These are phyloP conservation scores for Populus hybrid DNA, from an alignment of 441 rosid species.

Conservation along the genomic window DNA sequence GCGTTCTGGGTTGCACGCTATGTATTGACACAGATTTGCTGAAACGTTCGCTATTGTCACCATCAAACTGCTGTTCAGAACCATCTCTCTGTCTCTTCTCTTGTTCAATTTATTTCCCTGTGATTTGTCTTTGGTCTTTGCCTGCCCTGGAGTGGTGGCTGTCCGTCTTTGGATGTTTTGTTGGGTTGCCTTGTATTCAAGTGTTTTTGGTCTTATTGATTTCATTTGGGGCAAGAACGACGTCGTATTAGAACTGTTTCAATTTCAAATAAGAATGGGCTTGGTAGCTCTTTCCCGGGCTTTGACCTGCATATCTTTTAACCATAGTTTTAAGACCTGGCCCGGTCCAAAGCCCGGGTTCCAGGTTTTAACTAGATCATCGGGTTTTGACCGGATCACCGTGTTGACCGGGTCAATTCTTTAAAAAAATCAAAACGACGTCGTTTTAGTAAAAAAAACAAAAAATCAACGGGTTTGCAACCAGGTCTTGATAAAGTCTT, in stretches of 20 bases:
- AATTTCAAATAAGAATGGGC: background rate
- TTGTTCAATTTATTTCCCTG: background rate
- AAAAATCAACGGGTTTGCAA: too few species aligned
- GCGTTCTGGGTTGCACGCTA: constrained; percentile 85
- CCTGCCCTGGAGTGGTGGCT: background rate
- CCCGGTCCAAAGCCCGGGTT: too few species aligned
- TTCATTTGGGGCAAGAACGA: too few species aligned
- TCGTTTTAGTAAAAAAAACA: too few species aligned
- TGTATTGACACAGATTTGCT: constrained; percentile 67
- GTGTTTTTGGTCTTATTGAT: too few species aligned
- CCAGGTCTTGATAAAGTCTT: too few species aligned
- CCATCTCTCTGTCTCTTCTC: constrained; percentile 42
- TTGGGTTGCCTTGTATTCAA: too few species aligned
- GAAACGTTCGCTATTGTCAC: constrained; percentile 57
- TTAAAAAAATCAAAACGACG: too few species aligned
- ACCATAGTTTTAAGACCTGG: too few species aligned
- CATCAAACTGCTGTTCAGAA: constrained; percentile 63
- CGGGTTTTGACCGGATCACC: too few species aligned
- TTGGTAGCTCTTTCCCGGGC: background rate
- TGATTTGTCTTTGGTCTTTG: background rate
- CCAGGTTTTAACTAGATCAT: too few species aligned
- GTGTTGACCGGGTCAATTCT: too few species aligned
- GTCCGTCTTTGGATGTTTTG: background rate
- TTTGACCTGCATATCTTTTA: background rate
- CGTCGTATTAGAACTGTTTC: background rate